phyloP scores from a whole-genome alignment of 305 asterid species.

The Coffea humblotiana region DNA sequence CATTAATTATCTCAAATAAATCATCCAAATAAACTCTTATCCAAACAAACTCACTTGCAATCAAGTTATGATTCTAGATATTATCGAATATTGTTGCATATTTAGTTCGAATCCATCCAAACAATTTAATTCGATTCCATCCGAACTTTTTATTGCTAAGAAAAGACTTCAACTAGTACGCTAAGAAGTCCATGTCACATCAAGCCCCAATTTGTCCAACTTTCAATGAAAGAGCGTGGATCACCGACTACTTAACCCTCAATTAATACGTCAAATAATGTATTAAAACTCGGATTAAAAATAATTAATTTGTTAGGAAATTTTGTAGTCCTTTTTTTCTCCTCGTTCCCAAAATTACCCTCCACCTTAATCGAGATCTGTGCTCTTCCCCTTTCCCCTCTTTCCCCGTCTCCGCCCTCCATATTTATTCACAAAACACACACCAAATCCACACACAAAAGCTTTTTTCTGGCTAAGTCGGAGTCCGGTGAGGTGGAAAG shows the following conservation, averaged over 20 bases:
- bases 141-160: too few relatives aligned
- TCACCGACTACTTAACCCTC: conserved; percentile 11
- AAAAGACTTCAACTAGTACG: neutral
- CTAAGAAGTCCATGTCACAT: conserved; percentile 7
- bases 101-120: too few relatives aligned
- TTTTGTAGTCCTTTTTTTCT: neutral
- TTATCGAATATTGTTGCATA: too few relatives aligned
- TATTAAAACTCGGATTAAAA: neutral
- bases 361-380: conserved; percentile 24
- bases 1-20: too few relatives aligned
- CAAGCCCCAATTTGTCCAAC: neutral
- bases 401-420: neutral
- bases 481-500: neutral
- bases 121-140: too few relatives aligned
- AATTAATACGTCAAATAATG: neutral
- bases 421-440: neutral
- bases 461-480: too few relatives aligned
- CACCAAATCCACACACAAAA: neutral
- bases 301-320: neutral
- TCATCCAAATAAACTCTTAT: too few relatives aligned
- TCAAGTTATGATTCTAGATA: too few relatives aligned
- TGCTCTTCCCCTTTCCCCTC: conserved; percentile 4
- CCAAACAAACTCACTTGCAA: too few relatives aligned
- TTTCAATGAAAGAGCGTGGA: conserved; percentile 2
- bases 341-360: neutral